Base-by-base conservation (phyloP, 2,329 filamentous ascomycete species). In the Lecanoromycetidae sp. region DNA sequence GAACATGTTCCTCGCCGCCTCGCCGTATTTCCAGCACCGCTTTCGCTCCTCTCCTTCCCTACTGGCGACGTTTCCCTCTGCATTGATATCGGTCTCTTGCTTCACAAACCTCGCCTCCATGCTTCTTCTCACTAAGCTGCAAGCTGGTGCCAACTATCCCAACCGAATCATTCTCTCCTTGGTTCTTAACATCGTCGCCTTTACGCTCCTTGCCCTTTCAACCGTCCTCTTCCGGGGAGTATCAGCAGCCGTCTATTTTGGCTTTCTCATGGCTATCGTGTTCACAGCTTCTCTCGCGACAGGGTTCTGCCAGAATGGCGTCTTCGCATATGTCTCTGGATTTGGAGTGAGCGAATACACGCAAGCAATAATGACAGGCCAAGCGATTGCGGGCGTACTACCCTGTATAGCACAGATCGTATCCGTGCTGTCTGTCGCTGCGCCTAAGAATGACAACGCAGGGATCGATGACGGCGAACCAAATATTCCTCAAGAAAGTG, bases 1-100 rank as follows among this genome's bases (percentile, higher is more conserved):
- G 87, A 96, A 96, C 70, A 95, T 95, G 90, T 95, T 96, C 64
- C 77, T 96, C 56, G 90, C 91, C 37, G 87, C 90, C 7, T 86
- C 87, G 1, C 87, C 90, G 4, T 96, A 96, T 70, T 95, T 96
- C 67, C 80, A 88, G 59, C 73, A 71, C 41, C 86, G 90, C 56
- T 94, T 96, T 64, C 68, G 74, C 37, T 71, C 74, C 51, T 77
- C 81, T 60, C 67, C 77, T 45, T 84, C 79, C 72, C 80, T 93
- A 48, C 72, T 81, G 29, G 72, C 77, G 53, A 85, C 87, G 69
- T 96, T 94, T 68, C 90, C 95, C 63, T 83, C 90, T 9, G 80
- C 85, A 49, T 90, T 96, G 60, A 75, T 93, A 49, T 84, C 87
- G 27, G 82, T 93, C 23, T 91, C 84, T 43, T 94, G 87, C 2